phyloP scores from a whole-genome alignment of 305 asterid genomes.

The Solanum chacoense region DNA sequence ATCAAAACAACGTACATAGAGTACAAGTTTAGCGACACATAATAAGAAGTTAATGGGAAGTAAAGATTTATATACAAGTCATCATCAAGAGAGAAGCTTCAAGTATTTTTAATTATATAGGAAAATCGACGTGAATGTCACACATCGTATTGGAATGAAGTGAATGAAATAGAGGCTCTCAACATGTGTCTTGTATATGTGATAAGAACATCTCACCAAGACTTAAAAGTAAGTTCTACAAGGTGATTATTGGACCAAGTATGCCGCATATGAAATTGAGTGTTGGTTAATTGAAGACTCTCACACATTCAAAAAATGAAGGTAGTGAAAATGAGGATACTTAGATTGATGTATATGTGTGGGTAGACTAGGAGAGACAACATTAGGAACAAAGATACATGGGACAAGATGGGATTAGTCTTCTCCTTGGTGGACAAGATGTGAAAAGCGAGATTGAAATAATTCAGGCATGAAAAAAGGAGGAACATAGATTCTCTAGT shows the following conservation, averaged over 20 bases:
- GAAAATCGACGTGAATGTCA: fast-evolving
- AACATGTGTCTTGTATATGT: neutral
- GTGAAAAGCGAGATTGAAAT: neutral
- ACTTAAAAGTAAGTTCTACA: neutral
- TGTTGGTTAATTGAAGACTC: neutral
- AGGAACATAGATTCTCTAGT: neutral
- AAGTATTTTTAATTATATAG: too few species aligned
- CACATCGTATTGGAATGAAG: neutral
- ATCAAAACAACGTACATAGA: neutral
- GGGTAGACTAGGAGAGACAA: neutral
- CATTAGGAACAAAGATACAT: neutral
- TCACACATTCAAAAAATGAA: too few species aligned
- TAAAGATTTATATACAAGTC: too few species aligned
- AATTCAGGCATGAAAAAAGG: neutral
- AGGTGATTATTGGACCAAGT: neutral
- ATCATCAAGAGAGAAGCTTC: neutral
- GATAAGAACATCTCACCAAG: neutral
- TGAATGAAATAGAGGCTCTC: neutral
- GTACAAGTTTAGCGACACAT: neutral
- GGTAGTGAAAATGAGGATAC: neutral
- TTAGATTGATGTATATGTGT: neutral
- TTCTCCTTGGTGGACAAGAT: too few species aligned
- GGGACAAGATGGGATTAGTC: neutral
- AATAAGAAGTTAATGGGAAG: neutral
- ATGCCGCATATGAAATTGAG: neutral